Base-by-base conservation (phyloP, 139 green algal genomes). In the Pleodorina starrii region DNA sequence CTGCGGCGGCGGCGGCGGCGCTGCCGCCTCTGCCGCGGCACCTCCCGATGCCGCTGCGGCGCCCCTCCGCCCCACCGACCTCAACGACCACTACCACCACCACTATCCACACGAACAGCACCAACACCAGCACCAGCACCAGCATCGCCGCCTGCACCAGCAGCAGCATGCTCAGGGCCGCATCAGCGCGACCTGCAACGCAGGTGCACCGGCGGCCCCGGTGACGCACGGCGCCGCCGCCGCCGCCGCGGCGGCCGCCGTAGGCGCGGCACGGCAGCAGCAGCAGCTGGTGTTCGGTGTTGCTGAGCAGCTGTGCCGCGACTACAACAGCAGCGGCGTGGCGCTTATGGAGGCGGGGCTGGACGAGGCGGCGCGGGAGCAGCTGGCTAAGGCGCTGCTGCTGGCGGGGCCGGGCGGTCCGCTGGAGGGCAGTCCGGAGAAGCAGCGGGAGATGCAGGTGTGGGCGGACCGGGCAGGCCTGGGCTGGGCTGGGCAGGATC, bases 371-470 rank as follows among this genome's bases (percentile, higher is more conserved):
- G 90, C 86, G 2, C 25, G 46, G 74, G 48, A 90, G 73, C 72
- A 91, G 60, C 81, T 93, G 40, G 59, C 87, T 25, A 90, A 91
- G 50, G 90, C 90, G 32, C 35, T 82, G 59, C 43, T 86, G 43
- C 57, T 93, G 90, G 44, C 46, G 4, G 90, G 86, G 57, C 40
- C 43, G 23, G 40, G 71, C 1, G 90, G 90, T 4, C 44, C 63
- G 43, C 46, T 90, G 36, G 76, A 81, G 29, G 78, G 51, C 0
- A n/a, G n/a, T 17, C 32, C 66, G 66, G 66, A 54, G 4, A 68
- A 51, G 63, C 82, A 79, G 82, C 82, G 44, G 44, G 66, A 79
- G 43, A 7, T 88, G 63, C 82, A 88, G 82, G 82, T 88, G 82
- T 10, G 81, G 59, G 36, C 43, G 66, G n/a, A n/a, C n/a, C n/a